Evolutionary conservation across 1,139 yeast species (phyloP).

Genomic region (Saccharomyces hybrid): DNA sequence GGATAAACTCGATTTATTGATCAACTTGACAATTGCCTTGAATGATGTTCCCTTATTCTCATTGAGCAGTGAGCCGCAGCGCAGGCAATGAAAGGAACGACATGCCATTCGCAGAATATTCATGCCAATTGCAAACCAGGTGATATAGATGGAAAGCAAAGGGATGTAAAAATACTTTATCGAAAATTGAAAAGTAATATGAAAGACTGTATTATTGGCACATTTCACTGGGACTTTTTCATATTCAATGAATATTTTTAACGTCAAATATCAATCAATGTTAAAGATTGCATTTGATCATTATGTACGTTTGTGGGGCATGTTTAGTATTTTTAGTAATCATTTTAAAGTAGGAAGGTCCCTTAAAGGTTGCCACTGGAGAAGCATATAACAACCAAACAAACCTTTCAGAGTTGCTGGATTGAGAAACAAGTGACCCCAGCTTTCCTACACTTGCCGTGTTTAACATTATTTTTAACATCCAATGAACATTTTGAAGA

Average conservation of each 20-base stretch:
- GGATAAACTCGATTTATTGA: conserved; percentile 5
- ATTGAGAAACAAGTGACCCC: background rate
- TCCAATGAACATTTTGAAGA: conserved; percentile 69
- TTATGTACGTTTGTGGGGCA: background rate
- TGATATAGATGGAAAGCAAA: background rate
- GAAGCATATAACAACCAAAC: background rate
- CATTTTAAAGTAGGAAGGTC: background rate
- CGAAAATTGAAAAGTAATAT: background rate
- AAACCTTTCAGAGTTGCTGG: background rate
- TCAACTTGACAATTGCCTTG: conserved; percentile 10
- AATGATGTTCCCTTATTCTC: conserved; percentile 13
- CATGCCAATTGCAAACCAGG: background rate
- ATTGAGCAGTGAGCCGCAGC: conserved; percentile 3
- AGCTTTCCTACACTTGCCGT: background rate
- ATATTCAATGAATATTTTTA: too few species aligned
- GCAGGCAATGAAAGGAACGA: conserved; percentile 8
- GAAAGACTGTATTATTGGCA: too few species aligned
- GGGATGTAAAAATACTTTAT: background rate
- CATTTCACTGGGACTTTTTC: too few species aligned
- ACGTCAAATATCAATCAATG: background rate
- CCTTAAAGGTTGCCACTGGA: background rate
- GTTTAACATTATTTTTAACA: background rate
- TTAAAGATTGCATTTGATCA: background rate
- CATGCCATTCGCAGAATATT: conserved; percentile 3
- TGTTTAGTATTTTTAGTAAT: background rate